Evolutionary conservation across 257 asterid genomes (phyloP).

Genomic region (Striga asiatica): DNA sequence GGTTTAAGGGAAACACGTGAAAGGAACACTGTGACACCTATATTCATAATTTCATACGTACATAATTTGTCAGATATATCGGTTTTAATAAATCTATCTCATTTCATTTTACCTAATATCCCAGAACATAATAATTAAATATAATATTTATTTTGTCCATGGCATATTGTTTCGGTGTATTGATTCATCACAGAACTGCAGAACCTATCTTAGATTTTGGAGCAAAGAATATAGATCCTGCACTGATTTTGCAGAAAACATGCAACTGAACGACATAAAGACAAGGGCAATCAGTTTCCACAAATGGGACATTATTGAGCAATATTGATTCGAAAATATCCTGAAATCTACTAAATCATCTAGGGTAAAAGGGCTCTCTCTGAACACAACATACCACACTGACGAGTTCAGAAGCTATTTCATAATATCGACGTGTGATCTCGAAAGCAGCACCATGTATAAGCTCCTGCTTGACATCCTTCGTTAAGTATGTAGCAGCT

Average conservation of each 20-base stretch:
- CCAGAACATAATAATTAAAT: neutral
- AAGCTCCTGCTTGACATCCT: constrained; percentile 53
- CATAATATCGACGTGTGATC: constrained; percentile 69
- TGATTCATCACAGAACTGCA: neutral
- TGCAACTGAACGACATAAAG: constrained; percentile 2
- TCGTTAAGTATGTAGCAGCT: constrained; percentile 49
- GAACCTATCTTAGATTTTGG: neutral
- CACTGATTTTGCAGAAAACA: constrained; percentile 2
- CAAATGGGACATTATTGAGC: constrained; percentile 3
- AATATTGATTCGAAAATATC: neutral
- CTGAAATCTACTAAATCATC: neutral
- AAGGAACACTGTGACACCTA: neutral
- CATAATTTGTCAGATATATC: neutral
- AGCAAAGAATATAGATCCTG: neutral
- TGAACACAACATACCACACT: constrained; percentile 50
- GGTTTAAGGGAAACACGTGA: neutral
- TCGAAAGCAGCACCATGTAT: constrained; percentile 58
- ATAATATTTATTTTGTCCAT: neutral
- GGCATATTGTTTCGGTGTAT: neutral
- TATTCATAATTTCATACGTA: neutral
- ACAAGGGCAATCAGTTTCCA: neutral
- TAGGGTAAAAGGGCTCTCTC: constrained; percentile 5
- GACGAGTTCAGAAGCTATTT: constrained; percentile 74
- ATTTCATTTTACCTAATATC: neutral
- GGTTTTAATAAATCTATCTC: neutral